phyloP scores from a whole-genome alignment of 2,329 filamentous ascomycete species.

The Colletotrichum plurivorum region DNA sequence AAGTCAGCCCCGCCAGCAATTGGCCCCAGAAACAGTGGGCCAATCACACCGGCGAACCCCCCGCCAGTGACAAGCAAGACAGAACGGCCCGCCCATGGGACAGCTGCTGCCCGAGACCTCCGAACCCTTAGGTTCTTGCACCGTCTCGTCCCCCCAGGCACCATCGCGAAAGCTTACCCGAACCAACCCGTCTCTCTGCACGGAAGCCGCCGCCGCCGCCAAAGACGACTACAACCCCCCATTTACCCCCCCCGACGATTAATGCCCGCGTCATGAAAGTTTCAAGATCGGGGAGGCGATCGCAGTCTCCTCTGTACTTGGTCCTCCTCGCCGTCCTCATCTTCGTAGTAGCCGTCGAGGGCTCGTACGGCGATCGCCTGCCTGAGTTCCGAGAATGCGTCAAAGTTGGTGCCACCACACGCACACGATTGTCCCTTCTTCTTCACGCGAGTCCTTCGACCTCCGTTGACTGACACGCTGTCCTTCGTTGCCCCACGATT shows the following conservation, averaged over 20 bases:
- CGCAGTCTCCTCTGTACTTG: conserved; percentile 44
- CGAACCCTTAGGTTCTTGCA: conserved; percentile 20
- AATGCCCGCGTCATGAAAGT: conserved; percentile 40
- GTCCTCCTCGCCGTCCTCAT: conserved; percentile 52
- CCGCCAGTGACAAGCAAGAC: conserved; percentile 21
- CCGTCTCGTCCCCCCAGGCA: conserved; percentile 4
- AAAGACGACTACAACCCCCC: not conserved
- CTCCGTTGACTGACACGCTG: conserved; percentile 21
- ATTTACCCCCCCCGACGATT: conserved; percentile 1
- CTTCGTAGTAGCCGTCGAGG: conserved; percentile 65
- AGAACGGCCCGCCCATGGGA: not conserved
- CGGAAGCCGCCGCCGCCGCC: conserved; percentile 3
- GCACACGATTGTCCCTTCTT: not conserved
- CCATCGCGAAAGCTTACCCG: not conserved
- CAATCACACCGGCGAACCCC: conserved; percentile 24
- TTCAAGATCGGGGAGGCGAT: conserved; percentile 36
- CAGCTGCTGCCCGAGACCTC: conserved; percentile 32
- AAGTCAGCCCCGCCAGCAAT: not conserved
- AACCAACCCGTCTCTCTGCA: not conserved
- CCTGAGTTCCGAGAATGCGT: conserved; percentile 92
- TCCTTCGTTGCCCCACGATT: conserved; percentile 14
- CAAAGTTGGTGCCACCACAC: conserved; percentile 68
- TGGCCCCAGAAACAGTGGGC: conserved; percentile 5
- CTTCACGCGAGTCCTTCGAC: not conserved
- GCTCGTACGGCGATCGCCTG: conserved; percentile 86